These are phyloP conservation scores for Fusarium verrucosum DNA, from an alignment of 2,329 filamentous ascomycete species.

Conservation along the genomic window DNA sequence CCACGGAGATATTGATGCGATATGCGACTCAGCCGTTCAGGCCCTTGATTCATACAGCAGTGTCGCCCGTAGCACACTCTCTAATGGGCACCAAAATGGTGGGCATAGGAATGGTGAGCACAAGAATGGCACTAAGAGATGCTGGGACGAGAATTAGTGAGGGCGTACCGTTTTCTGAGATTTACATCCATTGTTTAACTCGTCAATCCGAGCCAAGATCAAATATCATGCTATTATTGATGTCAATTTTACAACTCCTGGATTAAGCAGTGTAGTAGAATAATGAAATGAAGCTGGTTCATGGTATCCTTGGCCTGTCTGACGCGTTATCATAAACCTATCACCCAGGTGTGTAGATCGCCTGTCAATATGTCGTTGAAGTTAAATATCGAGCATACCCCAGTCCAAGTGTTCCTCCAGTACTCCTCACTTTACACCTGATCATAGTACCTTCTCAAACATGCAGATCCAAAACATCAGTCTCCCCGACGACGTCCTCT, in stretches of 20 bases:
- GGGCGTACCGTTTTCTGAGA: too few species aligned
- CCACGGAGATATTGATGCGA: constrained; percentile 9
- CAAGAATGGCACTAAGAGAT: background rate
- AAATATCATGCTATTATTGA: background rate
- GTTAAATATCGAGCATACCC: background rate
- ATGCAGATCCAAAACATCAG: background rate
- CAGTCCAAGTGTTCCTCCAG: background rate
- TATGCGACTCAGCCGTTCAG: background rate
- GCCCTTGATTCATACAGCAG: background rate
- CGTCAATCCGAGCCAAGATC: background rate
- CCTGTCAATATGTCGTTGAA: background rate
- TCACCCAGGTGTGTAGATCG: too few species aligned
- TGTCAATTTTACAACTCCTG: background rate
- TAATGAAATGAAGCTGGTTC: too few species aligned
- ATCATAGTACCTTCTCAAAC: background rate
- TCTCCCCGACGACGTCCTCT: background rate
- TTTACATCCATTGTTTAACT: background rate
- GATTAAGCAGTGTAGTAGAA: too few species aligned
- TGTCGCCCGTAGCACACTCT: background rate
- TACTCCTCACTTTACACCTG: too few species aligned
- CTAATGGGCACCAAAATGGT: background rate
- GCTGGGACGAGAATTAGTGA: background rate
- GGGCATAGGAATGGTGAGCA: background rate
- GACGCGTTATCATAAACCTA: too few species aligned
- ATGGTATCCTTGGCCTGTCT: background rate